Conservation (phyloP, 2,329 filamentous ascomycete species). For the Juglanconis oblonga region DNA sequence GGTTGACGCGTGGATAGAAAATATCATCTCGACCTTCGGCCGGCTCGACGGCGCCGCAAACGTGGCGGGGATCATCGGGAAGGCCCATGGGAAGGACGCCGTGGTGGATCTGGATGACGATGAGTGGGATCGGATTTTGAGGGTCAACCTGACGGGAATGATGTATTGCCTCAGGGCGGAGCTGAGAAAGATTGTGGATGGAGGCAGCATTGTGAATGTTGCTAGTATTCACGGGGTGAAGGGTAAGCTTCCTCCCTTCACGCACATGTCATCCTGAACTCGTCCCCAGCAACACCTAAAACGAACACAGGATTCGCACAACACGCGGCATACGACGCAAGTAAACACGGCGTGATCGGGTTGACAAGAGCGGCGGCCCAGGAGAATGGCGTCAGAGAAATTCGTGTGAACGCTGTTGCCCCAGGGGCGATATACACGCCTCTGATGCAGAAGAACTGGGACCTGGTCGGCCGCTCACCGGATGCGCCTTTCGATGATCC, state of each 20-base stretch:
- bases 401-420: slow-evolving; percentile 46
- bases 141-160: slow-evolving; percentile 47
- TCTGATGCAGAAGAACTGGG: slow-evolving; percentile 43
- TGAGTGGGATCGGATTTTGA: slow-evolving; percentile 47
- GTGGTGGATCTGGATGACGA: slow-evolving; percentile 43
- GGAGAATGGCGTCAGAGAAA: slow-evolving; percentile 39
- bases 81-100: slow-evolving; percentile 36
- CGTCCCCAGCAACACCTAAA: background rate
- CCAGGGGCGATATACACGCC: slow-evolving; percentile 50
- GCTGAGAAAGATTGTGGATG: slow-evolving; percentile 41
- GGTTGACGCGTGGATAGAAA: slow-evolving; percentile 49
- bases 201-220: slow-evolving; percentile 59
- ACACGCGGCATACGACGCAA: slow-evolving; percentile 36
- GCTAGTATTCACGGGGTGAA: slow-evolving; percentile 48
- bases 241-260: slow-evolving; percentile 20
- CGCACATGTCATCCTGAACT: background rate
- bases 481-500: slow-evolving; percentile 40
- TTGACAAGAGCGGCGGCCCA: slow-evolving; percentile 34
- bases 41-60: slow-evolving; percentile 55
- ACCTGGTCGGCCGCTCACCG: slow-evolving; percentile 31
- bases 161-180: slow-evolving; percentile 49
- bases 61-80: slow-evolving; percentile 48
- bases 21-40: slow-evolving; percentile 46
- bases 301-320: slow-evolving; percentile 34
- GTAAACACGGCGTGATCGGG: slow-evolving; percentile 37